These are phyloP conservation scores for Peterozyma toletana DNA, from an alignment of 805 yeast species.

Conservation along the genomic window DNA sequence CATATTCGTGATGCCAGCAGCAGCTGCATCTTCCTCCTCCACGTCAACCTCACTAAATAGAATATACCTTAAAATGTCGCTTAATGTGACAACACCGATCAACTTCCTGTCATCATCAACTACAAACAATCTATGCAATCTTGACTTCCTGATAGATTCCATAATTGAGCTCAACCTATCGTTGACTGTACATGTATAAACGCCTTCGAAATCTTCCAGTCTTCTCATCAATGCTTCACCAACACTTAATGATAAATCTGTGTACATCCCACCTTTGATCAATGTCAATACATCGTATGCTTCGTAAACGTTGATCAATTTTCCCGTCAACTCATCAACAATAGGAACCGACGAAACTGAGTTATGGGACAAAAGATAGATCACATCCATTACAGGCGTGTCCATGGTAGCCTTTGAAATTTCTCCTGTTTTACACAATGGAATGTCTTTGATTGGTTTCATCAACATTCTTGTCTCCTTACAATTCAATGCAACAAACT, in stretches of 20 bases:
- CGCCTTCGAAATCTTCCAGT: conserved; percentile 96
- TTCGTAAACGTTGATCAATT: conserved; percentile 84
- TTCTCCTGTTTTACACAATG: conserved; percentile 47
- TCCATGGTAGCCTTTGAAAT: conserved; percentile 80
- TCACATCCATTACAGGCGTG: conserved; percentile 92
- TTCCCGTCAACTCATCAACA: conserved; percentile 57
- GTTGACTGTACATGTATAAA: conserved; percentile 84
- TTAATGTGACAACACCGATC: conserved; percentile 79
- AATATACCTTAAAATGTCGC: conserved; percentile 84
- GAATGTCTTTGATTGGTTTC: conserved; percentile 65
- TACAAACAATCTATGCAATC: conserved; percentile 87
- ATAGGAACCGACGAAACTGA: conserved; percentile 94
- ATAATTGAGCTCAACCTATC: conserved; percentile 84
- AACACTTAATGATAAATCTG: conserved; percentile 82
- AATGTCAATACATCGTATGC: conserved; percentile 90
- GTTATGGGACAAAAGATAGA: conserved; percentile 66
- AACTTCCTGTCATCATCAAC: conserved; percentile 79
- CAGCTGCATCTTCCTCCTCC: neutral
- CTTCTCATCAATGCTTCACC: conserved; percentile 94
- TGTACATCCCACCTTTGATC: conserved; percentile 90
- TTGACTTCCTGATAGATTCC: conserved; percentile 87
- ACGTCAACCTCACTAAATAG: conserved; percentile 38
- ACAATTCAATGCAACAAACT: conserved; percentile 93
- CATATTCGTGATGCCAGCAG: neutral
- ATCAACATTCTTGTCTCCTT: conserved; percentile 82